A percentile compares a stretch with the other conserved stretches of the same genome.
These are phyloP conservation scores for Neopestalotiopsis rosae DNA, from an alignment of 2,329 filamentous ascomycete genomes.

Conservation along the genomic window DNA sequence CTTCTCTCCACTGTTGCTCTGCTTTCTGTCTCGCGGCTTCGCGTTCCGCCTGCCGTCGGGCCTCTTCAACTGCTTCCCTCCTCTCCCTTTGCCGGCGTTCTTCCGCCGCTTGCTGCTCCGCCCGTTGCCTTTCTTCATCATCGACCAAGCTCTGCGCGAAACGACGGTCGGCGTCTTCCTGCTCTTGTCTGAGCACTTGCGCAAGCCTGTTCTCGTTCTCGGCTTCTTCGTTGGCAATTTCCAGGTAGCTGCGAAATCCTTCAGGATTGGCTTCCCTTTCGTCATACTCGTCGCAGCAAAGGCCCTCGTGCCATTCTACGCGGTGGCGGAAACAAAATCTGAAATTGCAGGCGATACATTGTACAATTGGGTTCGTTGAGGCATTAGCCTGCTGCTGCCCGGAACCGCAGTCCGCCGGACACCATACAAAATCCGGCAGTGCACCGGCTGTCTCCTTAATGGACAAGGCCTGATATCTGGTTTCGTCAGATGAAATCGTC, in stretches of 20 bases:
- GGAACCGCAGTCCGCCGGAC: constrained; percentile 41
- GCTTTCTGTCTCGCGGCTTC: not conserved
- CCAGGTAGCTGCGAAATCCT: too few relatives aligned
- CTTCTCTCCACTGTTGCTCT: not conserved
- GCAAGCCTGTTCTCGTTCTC: too few relatives aligned
- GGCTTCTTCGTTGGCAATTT: too few relatives aligned
- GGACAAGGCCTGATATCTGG: constrained; percentile 13
- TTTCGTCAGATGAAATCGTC: not conserved
- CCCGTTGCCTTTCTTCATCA: too few relatives aligned
- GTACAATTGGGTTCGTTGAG: constrained; percentile 34
- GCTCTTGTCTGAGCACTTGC: too few relatives aligned
- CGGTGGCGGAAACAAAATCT: constrained; percentile 35
- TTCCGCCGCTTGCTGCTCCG: too few relatives aligned
- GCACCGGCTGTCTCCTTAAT: constrained; percentile 8
- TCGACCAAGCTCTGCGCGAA: too few relatives aligned
- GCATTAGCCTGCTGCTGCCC: constrained; percentile 48
- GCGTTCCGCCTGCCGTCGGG: not conserved
- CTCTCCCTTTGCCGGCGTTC: too few relatives aligned
- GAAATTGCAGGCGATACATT: constrained; percentile 29
- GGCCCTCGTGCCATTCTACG: constrained; percentile 27
- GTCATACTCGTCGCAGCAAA: constrained; percentile 33
- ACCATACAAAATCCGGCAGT: constrained; percentile 46
- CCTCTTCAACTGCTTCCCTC: too few relatives aligned
- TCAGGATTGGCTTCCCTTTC: constrained; percentile 17
- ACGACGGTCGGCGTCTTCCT: too few relatives aligned